Evolutionary conservation across 169 alveolate species (phyloP).

Genomic region (Babesia bovis): DNA sequence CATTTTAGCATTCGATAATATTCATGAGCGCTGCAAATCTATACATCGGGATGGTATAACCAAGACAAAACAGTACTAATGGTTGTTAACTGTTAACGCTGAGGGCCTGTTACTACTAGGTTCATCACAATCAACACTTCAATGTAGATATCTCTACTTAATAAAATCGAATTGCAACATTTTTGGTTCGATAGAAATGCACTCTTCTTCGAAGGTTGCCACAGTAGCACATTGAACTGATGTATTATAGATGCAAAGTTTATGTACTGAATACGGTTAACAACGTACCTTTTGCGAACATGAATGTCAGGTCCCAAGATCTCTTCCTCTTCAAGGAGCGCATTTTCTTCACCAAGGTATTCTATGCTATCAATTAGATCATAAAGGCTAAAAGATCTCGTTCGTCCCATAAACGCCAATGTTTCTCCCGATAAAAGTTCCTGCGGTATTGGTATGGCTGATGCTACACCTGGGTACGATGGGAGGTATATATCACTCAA

Average conservation of each 20-base stretch:
- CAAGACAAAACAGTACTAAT: no score
- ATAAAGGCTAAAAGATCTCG: constrained; percentile 31
- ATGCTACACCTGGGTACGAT: constrained; percentile 2
- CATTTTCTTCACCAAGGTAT: constrained; percentile 50
- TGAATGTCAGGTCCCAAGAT: constrained; percentile 19
- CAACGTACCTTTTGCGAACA: constrained; percentile 19
- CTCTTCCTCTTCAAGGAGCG: constrained; percentile 44
- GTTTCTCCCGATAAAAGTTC: constrained; percentile 51
- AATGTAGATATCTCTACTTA: no score
- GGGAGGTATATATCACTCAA: constrained; percentile 17
- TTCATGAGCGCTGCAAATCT: constrained; percentile 31
- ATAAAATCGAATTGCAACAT: no score
- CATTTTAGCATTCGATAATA: constrained; percentile 13
- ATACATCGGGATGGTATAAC: no score
- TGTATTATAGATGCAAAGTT: background rate
- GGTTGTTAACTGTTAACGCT: no score
- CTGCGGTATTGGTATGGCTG: constrained; percentile 35
- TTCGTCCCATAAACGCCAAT: constrained; percentile 24
- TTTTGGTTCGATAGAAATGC: no score
- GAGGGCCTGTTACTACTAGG: no score
- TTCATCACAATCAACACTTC: no score
- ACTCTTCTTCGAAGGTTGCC: no score
- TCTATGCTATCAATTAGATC: constrained; percentile 63
- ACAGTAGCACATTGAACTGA: background rate
- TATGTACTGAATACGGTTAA: no score